Evolutionary conservation across 768 basidiomycete genomes (phyloP).

Genomic region (Tephrocybe sp.): DNA sequence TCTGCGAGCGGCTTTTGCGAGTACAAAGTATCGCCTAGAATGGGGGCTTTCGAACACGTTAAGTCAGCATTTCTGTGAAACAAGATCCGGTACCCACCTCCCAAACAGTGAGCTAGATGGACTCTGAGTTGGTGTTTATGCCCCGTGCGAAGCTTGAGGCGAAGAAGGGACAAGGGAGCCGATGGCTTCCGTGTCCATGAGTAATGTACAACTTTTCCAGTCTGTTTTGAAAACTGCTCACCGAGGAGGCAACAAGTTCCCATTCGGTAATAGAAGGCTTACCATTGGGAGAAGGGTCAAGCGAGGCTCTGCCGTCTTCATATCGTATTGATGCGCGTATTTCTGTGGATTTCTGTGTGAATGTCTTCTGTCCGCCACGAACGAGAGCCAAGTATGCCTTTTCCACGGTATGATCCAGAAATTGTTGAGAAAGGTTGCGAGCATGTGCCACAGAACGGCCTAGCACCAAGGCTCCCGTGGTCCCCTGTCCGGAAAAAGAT

Average conservation of each 20-base stretch:
- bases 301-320: constrained; percentile 43
- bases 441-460: constrained; percentile 42
- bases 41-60: constrained; percentile 44
- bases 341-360: constrained; percentile 33
- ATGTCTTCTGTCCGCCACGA: constrained; percentile 46
- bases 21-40: constrained; percentile 60
- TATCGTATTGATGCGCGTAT: constrained; percentile 42
- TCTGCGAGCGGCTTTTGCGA: constrained; percentile 32
- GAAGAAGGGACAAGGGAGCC: constrained; percentile 54
- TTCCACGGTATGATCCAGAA: constrained; percentile 40
- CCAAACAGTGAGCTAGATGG: constrained; percentile 51
- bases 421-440: constrained; percentile 53
- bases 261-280: constrained; percentile 48
- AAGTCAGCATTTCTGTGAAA: neutral
- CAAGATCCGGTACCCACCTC: constrained; percentile 30
- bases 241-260: constrained; percentile 58
- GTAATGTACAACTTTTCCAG: neutral
- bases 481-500: no score
- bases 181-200: constrained; percentile 20
- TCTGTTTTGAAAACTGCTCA: constrained; percentile 25
- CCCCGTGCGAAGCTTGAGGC: constrained; percentile 56
- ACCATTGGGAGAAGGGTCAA: constrained; percentile 28
- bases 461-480: constrained; percentile 62
- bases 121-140: constrained; percentile 72
- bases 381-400: constrained; percentile 70